These are phyloP conservation scores for Collybiopsis confluens DNA, from an alignment of 768 basidiomycete species.

Conservation along the genomic window DNA sequence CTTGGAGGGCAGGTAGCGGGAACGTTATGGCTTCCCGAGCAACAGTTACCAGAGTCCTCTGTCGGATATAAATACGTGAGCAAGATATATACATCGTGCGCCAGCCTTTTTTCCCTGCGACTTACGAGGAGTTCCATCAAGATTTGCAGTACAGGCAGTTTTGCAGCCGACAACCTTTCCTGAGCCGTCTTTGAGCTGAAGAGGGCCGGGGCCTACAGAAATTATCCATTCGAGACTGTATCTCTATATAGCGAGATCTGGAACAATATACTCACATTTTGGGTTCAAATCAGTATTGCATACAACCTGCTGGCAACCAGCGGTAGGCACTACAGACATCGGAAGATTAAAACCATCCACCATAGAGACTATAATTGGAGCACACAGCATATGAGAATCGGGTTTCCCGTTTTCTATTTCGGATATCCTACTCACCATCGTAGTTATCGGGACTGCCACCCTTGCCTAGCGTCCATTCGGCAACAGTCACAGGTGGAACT, in stretches of 20 bases:
- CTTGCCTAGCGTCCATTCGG: slow-evolving; percentile 37
- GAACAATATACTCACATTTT: slow-evolving; percentile 26
- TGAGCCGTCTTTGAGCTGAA: slow-evolving; percentile 22
- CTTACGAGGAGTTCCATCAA: slow-evolving; percentile 32
- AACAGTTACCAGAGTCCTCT: slow-evolving; percentile 20
- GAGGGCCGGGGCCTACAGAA: slow-evolving; percentile 14
- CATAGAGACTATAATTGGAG: slow-evolving; percentile 39
- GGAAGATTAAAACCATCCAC: slow-evolving; percentile 50
- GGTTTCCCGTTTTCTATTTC: not conserved
- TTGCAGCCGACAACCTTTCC: slow-evolving; percentile 36
- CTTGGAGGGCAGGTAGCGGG: slow-evolving; percentile 43
- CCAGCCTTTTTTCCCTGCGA: too few relatives aligned
- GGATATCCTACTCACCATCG: slow-evolving; percentile 24
- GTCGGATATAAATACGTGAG: too few relatives aligned
- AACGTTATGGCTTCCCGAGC: slow-evolving; percentile 23
- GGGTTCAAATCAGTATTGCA: slow-evolving; percentile 46
- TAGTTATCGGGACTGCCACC: slow-evolving; percentile 30
- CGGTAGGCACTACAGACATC: slow-evolving; percentile 32
- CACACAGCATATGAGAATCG: not conserved
- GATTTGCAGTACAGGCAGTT: slow-evolving; percentile 35
- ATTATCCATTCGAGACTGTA: too few relatives aligned
- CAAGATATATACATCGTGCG: too few relatives aligned
- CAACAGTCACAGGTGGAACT: slow-evolving; percentile 42
- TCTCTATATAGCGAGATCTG: too few relatives aligned
- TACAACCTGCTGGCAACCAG: slow-evolving; percentile 31